These are phyloP conservation scores for Lycium barbarum DNA, from an alignment of 257 asterid genomes.

Conservation along the genomic window DNA sequence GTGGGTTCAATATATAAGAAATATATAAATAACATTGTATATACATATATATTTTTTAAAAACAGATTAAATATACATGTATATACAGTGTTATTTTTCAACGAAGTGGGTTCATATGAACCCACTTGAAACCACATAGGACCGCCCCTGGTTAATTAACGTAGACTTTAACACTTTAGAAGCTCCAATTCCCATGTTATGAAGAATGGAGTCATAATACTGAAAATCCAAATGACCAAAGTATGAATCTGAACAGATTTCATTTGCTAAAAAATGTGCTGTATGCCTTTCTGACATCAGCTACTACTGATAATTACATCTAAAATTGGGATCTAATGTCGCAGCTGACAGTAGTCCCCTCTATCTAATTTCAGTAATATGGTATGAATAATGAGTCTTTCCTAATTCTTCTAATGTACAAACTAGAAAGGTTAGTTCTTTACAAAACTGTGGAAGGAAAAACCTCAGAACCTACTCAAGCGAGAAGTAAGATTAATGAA, in stretches of 20 bases:
- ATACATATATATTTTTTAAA: too few relatives aligned
- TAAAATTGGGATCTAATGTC: slow-evolving; percentile 5
- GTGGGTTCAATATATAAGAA: too few relatives aligned
- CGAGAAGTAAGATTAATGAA: slow-evolving; percentile 41
- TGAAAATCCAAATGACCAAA: not conserved
- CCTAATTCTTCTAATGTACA: not conserved
- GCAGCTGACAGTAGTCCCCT: not conserved
- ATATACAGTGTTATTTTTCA: too few relatives aligned
- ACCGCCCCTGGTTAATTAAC: not conserved
- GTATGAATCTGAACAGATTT: not conserved
- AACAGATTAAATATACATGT: too few relatives aligned
- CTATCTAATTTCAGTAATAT: not conserved
- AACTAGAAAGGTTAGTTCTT: not conserved
- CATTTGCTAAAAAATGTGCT: not conserved
- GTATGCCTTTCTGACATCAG: not conserved
- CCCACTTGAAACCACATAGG: too few relatives aligned
- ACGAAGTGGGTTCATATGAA: too few relatives aligned
- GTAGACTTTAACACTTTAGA: not conserved
- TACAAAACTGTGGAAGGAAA: slow-evolving; percentile 1
- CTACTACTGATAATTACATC: not conserved
- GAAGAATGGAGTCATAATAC: not conserved
- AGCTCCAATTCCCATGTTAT: not conserved
- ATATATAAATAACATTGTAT: too few relatives aligned
- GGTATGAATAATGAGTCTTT: not conserved
- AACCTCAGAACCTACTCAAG: slow-evolving; percentile 11